Percentiles rank a stretch among this genome's conserved stretches.
phyloP scores from a whole-genome alignment of 106 monocot genomes.

The Dendrobium nobile region DNA sequence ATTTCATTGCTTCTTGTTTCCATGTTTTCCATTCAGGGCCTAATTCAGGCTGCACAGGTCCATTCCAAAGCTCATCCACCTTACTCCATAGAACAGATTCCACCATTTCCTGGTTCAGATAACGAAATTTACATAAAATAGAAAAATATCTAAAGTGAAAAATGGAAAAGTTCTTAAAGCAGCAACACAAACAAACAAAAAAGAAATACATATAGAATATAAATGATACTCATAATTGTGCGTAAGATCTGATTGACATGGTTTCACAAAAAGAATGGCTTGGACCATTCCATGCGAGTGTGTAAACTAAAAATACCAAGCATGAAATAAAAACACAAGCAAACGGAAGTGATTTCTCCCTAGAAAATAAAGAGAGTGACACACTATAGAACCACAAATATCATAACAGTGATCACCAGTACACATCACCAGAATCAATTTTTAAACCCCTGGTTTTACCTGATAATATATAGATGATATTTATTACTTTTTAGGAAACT shows the following conservation, averaged over 20 bases:
- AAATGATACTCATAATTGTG: background rate
- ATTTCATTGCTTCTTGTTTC: constrained; percentile 84
- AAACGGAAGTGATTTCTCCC: background rate
- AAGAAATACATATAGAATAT: background rate
- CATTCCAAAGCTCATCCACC: constrained; percentile 64
- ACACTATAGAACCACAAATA: background rate
- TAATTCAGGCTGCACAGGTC: constrained; percentile 61
- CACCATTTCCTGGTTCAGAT: constrained; percentile 54
- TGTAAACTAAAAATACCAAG: background rate
- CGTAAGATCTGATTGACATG: background rate
- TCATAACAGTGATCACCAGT: background rate
- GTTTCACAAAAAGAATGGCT: background rate
- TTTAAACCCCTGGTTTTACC: background rate
- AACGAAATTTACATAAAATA: background rate
- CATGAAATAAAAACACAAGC: background rate
- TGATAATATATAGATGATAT: background rate
- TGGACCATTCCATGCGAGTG: background rate
- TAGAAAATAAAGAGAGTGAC: background rate
- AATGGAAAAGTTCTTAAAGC: background rate
- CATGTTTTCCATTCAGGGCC: constrained; percentile 78
- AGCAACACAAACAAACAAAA: background rate
- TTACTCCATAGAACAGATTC: constrained; percentile 63
- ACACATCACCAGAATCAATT: background rate
- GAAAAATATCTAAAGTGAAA: background rate
- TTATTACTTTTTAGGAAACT: background rate